Base-by-base conservation (phyloP, 129 eudicot species). In the Pittosporum tobira region DNA sequence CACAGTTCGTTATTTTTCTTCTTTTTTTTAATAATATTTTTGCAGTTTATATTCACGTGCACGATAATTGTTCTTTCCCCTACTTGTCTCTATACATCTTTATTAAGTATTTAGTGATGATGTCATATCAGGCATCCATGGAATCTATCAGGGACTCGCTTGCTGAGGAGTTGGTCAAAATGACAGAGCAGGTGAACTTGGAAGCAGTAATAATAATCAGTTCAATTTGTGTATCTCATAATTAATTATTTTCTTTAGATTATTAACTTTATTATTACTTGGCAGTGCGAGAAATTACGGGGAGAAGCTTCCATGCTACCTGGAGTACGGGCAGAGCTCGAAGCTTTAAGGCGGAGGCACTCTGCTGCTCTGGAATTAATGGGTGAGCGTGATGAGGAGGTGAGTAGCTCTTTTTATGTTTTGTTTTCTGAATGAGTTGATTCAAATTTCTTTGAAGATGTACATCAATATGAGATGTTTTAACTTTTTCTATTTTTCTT, bases 351-450 rank as follows among this genome's bases (percentile, higher is more conserved):
- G 65, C 62, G 84, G 58, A 81, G 98, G 66, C 98, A 90, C 70
- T 64, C 94, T 31, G 87, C 98, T 22, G 95, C 98, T 24, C 75
- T 90, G 65, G 98, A 90, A 79, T 81, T 90, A 68, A 90, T 90
- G 98, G 98, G 98, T 12, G 98, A 90, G 79, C 94, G 90, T 27
- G 98, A 90, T 71, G 98, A 90, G 62, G 95, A 90, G 98, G 98
- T 90, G 81, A 55, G 45, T 5, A 2, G 19, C n/a, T 31, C 27
- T 55, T 48, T 9, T 37, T 18, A 47, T 13, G 19, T 1, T 31
- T 19, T n/a, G 44, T 25, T 31, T 27, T 1, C 47, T 2, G 5
- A 24, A 29, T 21, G 28, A 0, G 53, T n/a, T 13, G 23, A 15
- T n/a, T 0, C 18, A 1, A 34, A 34, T 31, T 57, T 30, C 6